Percentiles rank a stretch among this genome's conserved stretches.
These are phyloP conservation scores for Ceratobasidium papillatum DNA, from an alignment of 1,284 basidiomycete species.

Conservation along the genomic window DNA sequence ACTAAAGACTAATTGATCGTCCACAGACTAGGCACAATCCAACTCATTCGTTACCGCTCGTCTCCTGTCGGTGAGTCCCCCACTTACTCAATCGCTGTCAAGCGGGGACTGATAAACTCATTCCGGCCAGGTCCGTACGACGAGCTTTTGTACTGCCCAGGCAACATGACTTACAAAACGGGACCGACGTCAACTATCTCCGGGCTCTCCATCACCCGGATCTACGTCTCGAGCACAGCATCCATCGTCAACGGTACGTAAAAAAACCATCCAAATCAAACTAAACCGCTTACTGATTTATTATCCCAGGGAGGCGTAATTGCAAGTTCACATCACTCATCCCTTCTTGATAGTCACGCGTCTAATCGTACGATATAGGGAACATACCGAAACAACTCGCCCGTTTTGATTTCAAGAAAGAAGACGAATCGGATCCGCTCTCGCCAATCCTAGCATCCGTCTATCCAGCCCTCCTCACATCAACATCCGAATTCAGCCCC, in stretches of 20 bases:
- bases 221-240: constrained; percentile 20
- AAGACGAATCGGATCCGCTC: constrained; percentile 21
- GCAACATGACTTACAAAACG: constrained; percentile 25
- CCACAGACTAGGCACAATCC: constrained; percentile 11
- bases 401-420: constrained; percentile 10
- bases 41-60: constrained; percentile 21
- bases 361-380: neutral
- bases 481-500: neutral
- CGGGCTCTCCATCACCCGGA: constrained; percentile 23
- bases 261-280: too few relatives aligned
- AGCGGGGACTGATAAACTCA: neutral
- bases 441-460: constrained; percentile 12
- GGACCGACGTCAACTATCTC: constrained; percentile 15
- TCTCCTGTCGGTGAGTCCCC: constrained; percentile 18
- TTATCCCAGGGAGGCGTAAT: constrained; percentile 7
- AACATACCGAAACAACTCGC: constrained; percentile 33
- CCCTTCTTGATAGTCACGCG: neutral
- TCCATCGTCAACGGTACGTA: constrained; percentile 23
- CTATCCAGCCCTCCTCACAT: constrained; percentile 3
- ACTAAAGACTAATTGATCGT: neutral
- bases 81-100: neutral
- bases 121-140: constrained; percentile 18
- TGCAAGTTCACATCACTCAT: constrained; percentile 4
- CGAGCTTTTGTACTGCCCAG: constrained; percentile 27
- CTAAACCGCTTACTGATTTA: neutral